phyloP scores from a whole-genome alignment of 352 stramenopile species.

The Pythium guiyangense region DNA sequence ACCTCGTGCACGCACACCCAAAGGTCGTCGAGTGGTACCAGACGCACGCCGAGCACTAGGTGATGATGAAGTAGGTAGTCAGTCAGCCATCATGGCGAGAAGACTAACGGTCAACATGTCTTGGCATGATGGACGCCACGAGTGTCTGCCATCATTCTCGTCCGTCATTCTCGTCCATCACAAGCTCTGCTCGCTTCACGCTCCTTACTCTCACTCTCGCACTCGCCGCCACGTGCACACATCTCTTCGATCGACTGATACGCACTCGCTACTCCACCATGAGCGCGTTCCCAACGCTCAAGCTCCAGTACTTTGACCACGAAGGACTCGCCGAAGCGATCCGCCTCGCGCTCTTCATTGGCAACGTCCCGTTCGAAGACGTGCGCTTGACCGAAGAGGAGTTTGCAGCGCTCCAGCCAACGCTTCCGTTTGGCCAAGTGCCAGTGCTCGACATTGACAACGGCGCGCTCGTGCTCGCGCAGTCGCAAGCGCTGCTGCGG shows the following conservation, averaged over 20 bases:
- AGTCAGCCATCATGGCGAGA: too few relatives aligned
- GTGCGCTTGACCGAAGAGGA: conserved; percentile 32
- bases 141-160: too few relatives aligned
- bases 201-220: too few relatives aligned
- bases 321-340: conserved; percentile 44
- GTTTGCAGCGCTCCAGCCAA: conserved; percentile 23
- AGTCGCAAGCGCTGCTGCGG: conserved; percentile 25
- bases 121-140: too few relatives aligned
- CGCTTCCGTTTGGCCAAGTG: conserved; percentile 39
- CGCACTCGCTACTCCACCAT: conserved; percentile 13
- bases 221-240: conserved; percentile 10
- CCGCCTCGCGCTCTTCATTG: conserved; percentile 39
- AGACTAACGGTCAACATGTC: too few relatives aligned
- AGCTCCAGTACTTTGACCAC: conserved; percentile 54
- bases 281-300: conserved; percentile 23
- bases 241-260: conserved; percentile 2
- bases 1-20: conserved; percentile 22
- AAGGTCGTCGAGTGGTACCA: conserved; percentile 34
- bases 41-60: conserved; percentile 7
- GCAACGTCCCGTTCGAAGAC: conserved; percentile 43
- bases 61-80: too few relatives aligned
- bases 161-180: too few relatives aligned
- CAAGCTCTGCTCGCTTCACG: too few relatives aligned
- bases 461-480: conserved; percentile 17
- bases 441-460: conserved; percentile 42